Evolutionary conservation across 768 basidiomycete genomes (phyloP).

Genomic region (Scleroderma bovista): DNA sequence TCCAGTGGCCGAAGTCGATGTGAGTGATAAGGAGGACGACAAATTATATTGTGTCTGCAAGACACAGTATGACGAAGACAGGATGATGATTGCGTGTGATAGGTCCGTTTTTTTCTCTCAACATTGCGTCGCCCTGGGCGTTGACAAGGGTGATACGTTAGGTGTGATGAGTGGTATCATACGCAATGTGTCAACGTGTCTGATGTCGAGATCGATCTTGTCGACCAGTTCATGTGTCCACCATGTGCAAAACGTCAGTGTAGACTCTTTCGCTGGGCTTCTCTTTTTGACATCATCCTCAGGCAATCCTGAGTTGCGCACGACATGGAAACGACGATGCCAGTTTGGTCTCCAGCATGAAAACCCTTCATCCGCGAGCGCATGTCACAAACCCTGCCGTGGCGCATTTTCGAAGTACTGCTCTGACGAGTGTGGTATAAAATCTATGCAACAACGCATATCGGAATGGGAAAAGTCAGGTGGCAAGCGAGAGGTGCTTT

Average conservation of each 20-base stretch:
- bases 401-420: constrained; percentile 88
- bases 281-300: constrained; percentile 1
- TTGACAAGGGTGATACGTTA: constrained; percentile 21
- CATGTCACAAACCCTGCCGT: constrained; percentile 77
- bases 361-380: constrained; percentile 54
- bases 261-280: neutral
- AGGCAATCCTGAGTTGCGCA: constrained; percentile 60
- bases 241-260: constrained; percentile 68
- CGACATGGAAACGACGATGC: constrained; percentile 79
- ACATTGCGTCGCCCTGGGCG: neutral
- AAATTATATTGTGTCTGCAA: constrained; percentile 87
- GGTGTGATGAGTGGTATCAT: constrained; percentile 96
- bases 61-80: constrained; percentile 81
- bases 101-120: constrained; percentile 43
- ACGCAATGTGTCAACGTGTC: constrained; percentile 78
- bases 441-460: constrained; percentile 62
- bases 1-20: constrained; percentile 48
- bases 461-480: constrained; percentile 57
- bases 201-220: constrained; percentile 77
- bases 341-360: constrained; percentile 61
- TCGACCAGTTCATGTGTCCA: constrained; percentile 91
- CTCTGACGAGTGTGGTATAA: constrained; percentile 81
- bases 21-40: constrained; percentile 35
- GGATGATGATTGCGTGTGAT: constrained; percentile 92
- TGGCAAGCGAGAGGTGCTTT: constrained; percentile 58